Evolutionary conservation across 2,329 filamentous ascomycete species (phyloP), one percentile per base, ranked within the genome.

Genomic region (Penicillium sumatraense): DNA sequence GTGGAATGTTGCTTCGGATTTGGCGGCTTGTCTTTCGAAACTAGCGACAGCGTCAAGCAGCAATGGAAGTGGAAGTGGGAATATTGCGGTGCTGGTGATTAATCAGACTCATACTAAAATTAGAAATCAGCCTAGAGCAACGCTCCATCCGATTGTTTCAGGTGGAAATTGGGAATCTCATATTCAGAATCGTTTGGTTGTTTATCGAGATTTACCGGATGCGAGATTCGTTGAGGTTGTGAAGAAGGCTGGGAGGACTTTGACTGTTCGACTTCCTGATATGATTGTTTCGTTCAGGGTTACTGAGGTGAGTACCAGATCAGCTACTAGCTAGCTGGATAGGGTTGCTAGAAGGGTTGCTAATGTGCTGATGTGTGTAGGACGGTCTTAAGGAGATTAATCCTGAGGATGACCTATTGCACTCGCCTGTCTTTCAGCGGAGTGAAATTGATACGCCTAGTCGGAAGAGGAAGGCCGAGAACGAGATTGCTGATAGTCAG

Each of bases 51-150:
- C 27, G 2, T 18, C n/a, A 16, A 14, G 31, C n/a, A 16, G 8
- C 11, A 35, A 6, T 35, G 31, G 10, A 6, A 36, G 5, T 18
- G n/a, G 2, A 8, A 18, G 14, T 36, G 86, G 88, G 10, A 83
- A 88, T 26, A 80, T 93, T 49, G 89, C 91, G 21, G 80, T 96
- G 38, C 78, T 96, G 2, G 72, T 95, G 18, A 81, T 92, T 46
- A 91, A 87, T 33, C 92, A 96, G 69, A 91, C 89, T 56, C 89
- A 88, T 38, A 96, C 91, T n/a, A 89, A 87, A 62, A 88, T 96
- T 75, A 86, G 89, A 58, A 80, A 87, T 83, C 60, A 81, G 78
- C 61, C 83, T 81, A 61, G 69, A 14, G 89, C 92, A 13, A 83
- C 88, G 10, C 78, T 98, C 46, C 83, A 88, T 50, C 89, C 92